Percentiles rank a stretch among this genome's conserved stretches.
These are phyloP conservation scores for Microstroma glucosiphilum DNA, from an alignment of 1,284 basidiomycete genomes.

Conservation along the genomic window DNA sequence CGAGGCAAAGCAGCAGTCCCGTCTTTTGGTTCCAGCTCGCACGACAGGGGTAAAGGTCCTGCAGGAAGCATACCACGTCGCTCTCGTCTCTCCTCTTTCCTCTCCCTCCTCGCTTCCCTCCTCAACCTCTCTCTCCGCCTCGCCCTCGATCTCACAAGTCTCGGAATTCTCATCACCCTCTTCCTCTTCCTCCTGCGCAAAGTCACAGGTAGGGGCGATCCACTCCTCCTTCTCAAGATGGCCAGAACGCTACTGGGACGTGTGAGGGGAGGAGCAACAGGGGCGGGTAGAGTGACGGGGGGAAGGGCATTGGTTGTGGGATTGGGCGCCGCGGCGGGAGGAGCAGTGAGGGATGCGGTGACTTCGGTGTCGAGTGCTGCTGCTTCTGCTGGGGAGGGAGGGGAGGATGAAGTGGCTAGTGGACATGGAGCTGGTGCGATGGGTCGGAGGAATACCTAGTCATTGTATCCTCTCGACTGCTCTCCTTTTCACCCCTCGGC, in stretches of 20 bases:
- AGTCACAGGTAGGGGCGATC: conserved; percentile 40
- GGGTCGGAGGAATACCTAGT: too few relatives aligned
- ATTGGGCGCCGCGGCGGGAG: too few relatives aligned
- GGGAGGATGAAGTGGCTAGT: too few relatives aligned
- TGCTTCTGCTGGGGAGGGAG: too few relatives aligned
- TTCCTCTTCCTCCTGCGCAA: conserved; percentile 28
- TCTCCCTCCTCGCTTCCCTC: conserved; percentile 22
- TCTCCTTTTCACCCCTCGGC: too few relatives aligned
- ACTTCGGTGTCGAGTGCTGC: too few relatives aligned
- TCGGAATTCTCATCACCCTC: conserved; percentile 32
- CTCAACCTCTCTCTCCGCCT: conserved; percentile 34
- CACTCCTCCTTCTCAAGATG: conserved; percentile 26
- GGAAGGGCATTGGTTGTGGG: too few relatives aligned
- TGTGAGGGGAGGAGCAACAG: neutral
- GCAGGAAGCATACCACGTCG: conserved; percentile 11
- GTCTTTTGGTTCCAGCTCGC: conserved; percentile 10
- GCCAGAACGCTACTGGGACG: conserved; percentile 12
- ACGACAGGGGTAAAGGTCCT: conserved; percentile 1
- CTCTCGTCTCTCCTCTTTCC: conserved; percentile 14
- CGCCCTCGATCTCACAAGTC: conserved; percentile 37
- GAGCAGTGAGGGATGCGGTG: too few relatives aligned
- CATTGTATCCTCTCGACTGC: too few relatives aligned
- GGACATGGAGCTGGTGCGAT: too few relatives aligned
- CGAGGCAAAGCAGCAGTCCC: conserved; percentile 9
- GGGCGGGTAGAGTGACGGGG: too few relatives aligned